Evolutionary conservation across 2,329 filamentous ascomycete genomes (phyloP), one percentile per base, ranked within the genome.

Genomic region (Talaromyces islandicus): DNA sequence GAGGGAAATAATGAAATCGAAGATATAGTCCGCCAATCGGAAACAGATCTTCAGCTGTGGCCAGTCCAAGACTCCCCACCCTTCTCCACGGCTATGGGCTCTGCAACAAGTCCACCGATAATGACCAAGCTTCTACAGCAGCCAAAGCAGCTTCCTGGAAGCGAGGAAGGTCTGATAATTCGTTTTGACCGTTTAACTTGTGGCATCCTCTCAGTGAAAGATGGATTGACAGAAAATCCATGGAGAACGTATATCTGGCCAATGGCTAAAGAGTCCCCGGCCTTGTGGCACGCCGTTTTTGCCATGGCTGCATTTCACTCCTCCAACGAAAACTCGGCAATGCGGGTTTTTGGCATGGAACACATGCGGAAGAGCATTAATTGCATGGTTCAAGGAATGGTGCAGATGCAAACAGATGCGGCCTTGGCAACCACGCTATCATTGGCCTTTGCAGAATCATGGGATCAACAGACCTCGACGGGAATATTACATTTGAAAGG

Each of bases 241-340:
- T 90, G 88, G 88, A 81, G 86, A 29, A 89, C 83, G 6, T 76
- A 88, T 52, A 78, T 90, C n/a, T 88, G 86, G 85, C 87, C 88
- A 1, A 73, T 90, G 54, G 85, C 86, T 3, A 80, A 79, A 64
- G 80, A 85, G 54, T 87, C 83, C 4, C 84, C 85, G 2, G 86
- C 87, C 2, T 74, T 90, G 38, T 87, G 85, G 64, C 85, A 90
- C 74, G 87, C 88, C 4, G 81, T 90, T 58, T 82, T 84, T 48
- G 86, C 87, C 4, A 83, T 90, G 79, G 86, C 87, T 1, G 86
- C 86, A 1, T 90, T 89, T 66, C 88, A 90, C 68, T 83, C 82
- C 12, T 83, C 83, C 21, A 83, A 82, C 60, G 81, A 87, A 56
- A 77, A 78, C 24, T 83, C 85, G 0, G 72, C 77, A 4, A 73